Evolutionary conservation across 192 early-diverging fungal species (phyloP).

Genomic region (Coemansia sp.): DNA sequence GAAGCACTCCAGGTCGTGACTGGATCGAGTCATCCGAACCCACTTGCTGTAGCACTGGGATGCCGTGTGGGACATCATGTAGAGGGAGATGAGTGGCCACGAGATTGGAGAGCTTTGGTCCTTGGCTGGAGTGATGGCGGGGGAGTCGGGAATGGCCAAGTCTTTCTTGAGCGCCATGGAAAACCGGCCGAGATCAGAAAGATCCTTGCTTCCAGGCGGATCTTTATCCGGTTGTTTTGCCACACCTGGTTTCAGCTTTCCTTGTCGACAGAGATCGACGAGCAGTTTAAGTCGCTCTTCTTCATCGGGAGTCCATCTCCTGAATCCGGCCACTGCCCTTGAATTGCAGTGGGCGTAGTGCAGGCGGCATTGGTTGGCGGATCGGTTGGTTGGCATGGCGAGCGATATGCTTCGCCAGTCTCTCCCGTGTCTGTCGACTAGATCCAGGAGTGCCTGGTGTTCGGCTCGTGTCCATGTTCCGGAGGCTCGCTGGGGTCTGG

Average conservation of each 20-base stretch:
- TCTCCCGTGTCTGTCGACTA: slow-evolving; percentile 6
- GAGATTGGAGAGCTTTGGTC: neutral
- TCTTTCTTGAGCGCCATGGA: neutral
- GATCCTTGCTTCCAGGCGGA: neutral
- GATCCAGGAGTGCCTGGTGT: slow-evolving; percentile 12
- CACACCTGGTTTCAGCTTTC: neutral
- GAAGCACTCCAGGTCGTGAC: neutral
- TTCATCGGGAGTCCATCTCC: slow-evolving; percentile 21
- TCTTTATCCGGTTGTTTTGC: neutral
- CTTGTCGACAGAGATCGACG: slow-evolving; percentile 17
- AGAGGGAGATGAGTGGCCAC: slow-evolving; percentile 28
- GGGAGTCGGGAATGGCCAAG: neutral
- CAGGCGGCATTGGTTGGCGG: slow-evolving; percentile 14
- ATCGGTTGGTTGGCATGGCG: slow-evolving; percentile 20
- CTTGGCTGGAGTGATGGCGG: neutral
- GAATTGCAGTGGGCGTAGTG: neutral
- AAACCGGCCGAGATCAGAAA: neutral
- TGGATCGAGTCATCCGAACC: neutral
- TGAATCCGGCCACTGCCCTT: neutral
- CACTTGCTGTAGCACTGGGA: slow-evolving; percentile 28
- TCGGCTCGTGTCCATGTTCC: slow-evolving; percentile 21
- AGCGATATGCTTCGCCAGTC: slow-evolving; percentile 19
- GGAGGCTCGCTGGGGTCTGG: neutral
- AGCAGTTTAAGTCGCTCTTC: slow-evolving; percentile 10
- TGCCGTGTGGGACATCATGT: slow-evolving; percentile 18